phyloP scores from a whole-genome alignment of 2,329 filamentous ascomycete genomes.

The Xylariales sp. region DNA sequence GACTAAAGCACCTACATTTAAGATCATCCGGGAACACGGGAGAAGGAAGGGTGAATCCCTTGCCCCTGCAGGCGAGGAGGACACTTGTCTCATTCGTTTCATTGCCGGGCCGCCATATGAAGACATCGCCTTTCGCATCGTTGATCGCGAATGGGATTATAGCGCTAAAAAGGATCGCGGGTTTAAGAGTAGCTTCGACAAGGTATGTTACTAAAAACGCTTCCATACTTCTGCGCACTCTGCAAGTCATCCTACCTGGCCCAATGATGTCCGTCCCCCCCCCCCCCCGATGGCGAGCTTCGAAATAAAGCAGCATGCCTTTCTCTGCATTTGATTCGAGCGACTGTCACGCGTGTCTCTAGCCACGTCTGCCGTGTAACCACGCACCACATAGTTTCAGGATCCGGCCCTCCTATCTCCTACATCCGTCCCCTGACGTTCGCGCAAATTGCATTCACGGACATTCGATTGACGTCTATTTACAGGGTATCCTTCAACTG shows the following conservation, averaged over 20 bases:
- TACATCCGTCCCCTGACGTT: conserved; percentile 22
- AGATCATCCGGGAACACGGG: conserved; percentile 93
- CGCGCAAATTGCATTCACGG: conserved; percentile 20
- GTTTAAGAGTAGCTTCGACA: conserved; percentile 97
- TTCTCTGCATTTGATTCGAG: conserved; percentile 24
- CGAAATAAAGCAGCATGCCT: conserved; percentile 20
- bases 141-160: conserved; percentile 99
- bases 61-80: conserved; percentile 92
- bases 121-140: conserved; percentile 95
- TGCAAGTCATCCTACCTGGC: conserved; percentile 26
- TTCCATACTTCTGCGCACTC: conserved; percentile 29
- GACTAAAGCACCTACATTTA: conserved; percentile 92
- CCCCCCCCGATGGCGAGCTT: conserved; percentile 29
- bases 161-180: conserved; percentile 94
- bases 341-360: conserved; percentile 28
- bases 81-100: conserved; percentile 96
- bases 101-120: conserved; percentile 95
- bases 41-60: conserved; percentile 90
- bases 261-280: conserved; percentile 26
- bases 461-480: conserved; percentile 43
- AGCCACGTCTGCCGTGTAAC: conserved; percentile 37
- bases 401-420: conserved; percentile 28
- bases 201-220: conserved; percentile 68
- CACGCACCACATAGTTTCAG: conserved; percentile 39
- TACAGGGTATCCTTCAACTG: conserved; percentile 89